Evolutionary conservation across 495 filamentous ascomycete species (phyloP).

Genomic region (Penicillium arizonense): DNA sequence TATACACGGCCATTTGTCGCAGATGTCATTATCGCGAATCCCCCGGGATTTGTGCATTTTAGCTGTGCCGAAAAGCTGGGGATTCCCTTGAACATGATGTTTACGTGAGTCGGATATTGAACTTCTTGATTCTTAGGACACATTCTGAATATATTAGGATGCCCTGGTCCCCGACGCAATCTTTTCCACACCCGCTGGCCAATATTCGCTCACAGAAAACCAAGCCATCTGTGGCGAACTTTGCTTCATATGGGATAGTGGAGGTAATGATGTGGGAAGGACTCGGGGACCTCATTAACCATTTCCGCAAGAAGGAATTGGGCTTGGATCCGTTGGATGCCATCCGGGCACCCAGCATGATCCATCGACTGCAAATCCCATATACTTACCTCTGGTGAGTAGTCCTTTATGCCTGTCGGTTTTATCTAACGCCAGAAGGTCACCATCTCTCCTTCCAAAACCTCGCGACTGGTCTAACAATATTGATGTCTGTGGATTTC

Average conservation of each 20-base stretch:
- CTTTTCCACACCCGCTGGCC: slow-evolving; percentile 55
- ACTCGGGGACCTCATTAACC: slow-evolving; percentile 72
- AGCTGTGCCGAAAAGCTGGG: no score
- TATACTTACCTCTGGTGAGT: slow-evolving; percentile 72
- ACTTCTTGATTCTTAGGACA: no score
- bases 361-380: slow-evolving; percentile 65
- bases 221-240: slow-evolving; percentile 64
- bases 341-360: slow-evolving; percentile 65
- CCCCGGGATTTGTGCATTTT: no score
- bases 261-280: slow-evolving; percentile 87
- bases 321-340: slow-evolving; percentile 64
- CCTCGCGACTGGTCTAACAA: slow-evolving; percentile 73
- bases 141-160: slow-evolving; percentile 40
- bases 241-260: slow-evolving; percentile 70
- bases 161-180: slow-evolving; percentile 56
- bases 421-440: slow-evolving; percentile 31
- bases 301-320: slow-evolving; percentile 64
- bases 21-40: no score
- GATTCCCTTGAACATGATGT: no score
- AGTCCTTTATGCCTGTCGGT: background rate
- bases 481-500: slow-evolving; percentile 72
- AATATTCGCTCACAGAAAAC: slow-evolving; percentile 51
- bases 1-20: no score
- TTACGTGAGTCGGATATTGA: no score
- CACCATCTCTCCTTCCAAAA: slow-evolving; percentile 74